phyloP scores from a whole-genome alignment of 331 rosid species.

The Acacia concinna region DNA sequence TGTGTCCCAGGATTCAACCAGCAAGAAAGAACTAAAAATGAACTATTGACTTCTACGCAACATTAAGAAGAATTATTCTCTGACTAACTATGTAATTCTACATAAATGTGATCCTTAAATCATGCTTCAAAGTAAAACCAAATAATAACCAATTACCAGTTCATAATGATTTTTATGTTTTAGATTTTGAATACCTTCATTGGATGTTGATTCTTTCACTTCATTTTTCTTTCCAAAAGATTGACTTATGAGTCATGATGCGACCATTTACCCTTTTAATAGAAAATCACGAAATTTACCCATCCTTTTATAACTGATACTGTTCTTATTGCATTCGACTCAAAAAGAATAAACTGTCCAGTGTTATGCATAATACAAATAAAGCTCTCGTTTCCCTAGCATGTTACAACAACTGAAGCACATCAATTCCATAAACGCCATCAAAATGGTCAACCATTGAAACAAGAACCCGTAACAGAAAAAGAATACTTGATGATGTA shows the following conservation, averaged over 20 bases:
- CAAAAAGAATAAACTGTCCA: neutral
- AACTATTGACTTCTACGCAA: too few species aligned
- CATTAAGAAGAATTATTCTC: neutral
- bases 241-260: conserved; percentile 8
- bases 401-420: neutral
- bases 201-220: neutral
- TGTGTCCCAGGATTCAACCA: too few species aligned
- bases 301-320: neutral
- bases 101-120: conserved; percentile 8
- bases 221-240: conserved; percentile 1
- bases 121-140: neutral
- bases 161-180: neutral
- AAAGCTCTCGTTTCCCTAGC: neutral
- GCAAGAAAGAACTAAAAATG: too few species aligned
- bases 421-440: neutral
- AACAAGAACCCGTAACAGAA: neutral
- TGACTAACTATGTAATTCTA: conserved; percentile 2
- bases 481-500: conserved; percentile 30
- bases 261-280: neutral
- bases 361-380: neutral
- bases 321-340: neutral
- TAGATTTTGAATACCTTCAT: neutral
- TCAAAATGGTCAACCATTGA: neutral
- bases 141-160: neutral
- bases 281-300: neutral